Evolutionary conservation across 768 basidiomycete genomes (phyloP), one percentile per base, ranked within the genome.

Genomic region (Pleurotus platypus): DNA sequence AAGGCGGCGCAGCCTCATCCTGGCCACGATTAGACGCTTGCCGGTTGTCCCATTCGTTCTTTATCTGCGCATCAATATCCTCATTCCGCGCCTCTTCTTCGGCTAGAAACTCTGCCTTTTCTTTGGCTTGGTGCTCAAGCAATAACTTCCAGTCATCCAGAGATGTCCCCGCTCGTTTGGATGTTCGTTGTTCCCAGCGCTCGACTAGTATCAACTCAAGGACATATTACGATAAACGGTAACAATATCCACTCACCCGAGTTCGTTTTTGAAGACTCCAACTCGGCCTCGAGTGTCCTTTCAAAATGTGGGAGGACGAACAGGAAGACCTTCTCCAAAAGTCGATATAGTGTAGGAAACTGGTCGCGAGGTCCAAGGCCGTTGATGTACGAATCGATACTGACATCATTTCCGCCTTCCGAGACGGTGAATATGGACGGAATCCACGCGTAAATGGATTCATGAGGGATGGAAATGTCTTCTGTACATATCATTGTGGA

Each of bases 381-480:
- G 38, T 63, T 63, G 49, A 63, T 63, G 53, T 63, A 63, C 6
- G 57, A 55, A 9, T 58, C 35, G 43, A 63, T 63, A 6, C 37
- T 50, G 20, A 59, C 61, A 30, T 61, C 57, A n/a, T 39, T 58
- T 35, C 60, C 62, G 46, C 58, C 53, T n/a, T 45, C n/a, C 3
- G 45, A 50, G 30, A 63, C 57, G 16, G 26, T 47, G 38, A 62
- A 62, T n/a, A 62, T 38, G 2, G 62, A 58, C 4, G 61, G 61
- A 2, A 63, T 61, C 62, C 62, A 61, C 3, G 61, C 48, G 35
- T 50, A 61, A 2, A n/a, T 11, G 12, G 61, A 62, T 12, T 6
- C 15, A 45, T 57, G 50, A 35, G 26, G 20, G 18, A 46, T 13
- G 8, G 20, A 5, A 4, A 18, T n/a, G 8, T 45, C 26, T n/a